phyloP scores from a whole-genome alignment of 106 monocot genomes.

The Dioscorea dumetorum region DNA sequence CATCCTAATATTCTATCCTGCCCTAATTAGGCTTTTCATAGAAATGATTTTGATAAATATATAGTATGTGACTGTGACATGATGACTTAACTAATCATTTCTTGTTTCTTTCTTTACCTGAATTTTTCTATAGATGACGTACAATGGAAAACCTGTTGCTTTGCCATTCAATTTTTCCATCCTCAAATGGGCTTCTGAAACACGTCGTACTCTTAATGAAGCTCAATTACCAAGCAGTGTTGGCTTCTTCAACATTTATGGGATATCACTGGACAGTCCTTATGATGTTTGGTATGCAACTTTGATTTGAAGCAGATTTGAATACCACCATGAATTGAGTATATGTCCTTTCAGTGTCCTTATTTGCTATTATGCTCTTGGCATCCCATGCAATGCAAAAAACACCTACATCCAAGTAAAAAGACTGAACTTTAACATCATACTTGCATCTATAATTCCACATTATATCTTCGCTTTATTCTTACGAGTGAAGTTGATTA shows the following conservation, averaged over 20 bases:
- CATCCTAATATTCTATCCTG: no score
- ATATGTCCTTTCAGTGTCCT: neutral
- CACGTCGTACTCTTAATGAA: slow-evolving; percentile 52
- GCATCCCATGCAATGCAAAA: neutral
- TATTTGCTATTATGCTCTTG: neutral
- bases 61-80: no score
- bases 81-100: no score
- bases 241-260: slow-evolving; percentile 81
- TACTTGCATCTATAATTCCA: no score
- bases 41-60: no score
- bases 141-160: slow-evolving; percentile 55
- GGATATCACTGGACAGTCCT: slow-evolving; percentile 65
- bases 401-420: neutral
- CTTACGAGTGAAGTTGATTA: no score
- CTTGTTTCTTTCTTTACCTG: neutral
- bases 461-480: no score
- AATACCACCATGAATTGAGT: neutral
- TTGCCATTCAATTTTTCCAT: slow-evolving; percentile 74
- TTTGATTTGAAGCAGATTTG: neutral
- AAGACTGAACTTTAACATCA: neutral
- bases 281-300: slow-evolving; percentile 71
- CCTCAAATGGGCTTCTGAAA: slow-evolving; percentile 63
- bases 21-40: no score
- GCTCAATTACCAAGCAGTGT: slow-evolving; percentile 59
- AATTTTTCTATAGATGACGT: slow-evolving; percentile 33